These are phyloP conservation scores for Solanum clarkiae DNA, from an alignment of 257 asterid genomes.

Conservation along the genomic window DNA sequence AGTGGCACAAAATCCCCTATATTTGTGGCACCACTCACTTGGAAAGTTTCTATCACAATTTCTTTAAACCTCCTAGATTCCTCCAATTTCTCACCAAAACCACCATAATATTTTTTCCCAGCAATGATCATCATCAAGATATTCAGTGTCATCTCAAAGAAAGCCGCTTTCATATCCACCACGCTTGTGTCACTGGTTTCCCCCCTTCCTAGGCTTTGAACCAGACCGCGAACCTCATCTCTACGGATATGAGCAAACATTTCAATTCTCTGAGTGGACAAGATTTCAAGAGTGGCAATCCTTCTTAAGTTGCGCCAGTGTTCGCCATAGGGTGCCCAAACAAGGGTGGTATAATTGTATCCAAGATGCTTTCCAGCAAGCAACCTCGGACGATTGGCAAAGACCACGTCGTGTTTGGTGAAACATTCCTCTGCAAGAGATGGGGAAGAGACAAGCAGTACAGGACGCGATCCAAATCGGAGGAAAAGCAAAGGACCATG, in stretches of 20 bases:
- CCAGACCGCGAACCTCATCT: constrained; percentile 6
- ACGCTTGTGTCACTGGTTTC: not conserved
- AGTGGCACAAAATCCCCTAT: constrained; percentile 23
- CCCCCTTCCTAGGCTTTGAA: not conserved
- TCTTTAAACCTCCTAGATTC: constrained; percentile 15
- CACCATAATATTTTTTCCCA: constrained; percentile 24
- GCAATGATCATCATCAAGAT: constrained; percentile 35
- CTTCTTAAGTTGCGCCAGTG: constrained; percentile 33
- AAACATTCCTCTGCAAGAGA: constrained; percentile 51
- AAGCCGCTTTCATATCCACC: constrained; percentile 18
- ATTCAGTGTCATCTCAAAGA: constrained; percentile 24
- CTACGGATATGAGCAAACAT: not conserved
- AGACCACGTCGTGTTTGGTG: constrained; percentile 38
- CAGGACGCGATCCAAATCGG: constrained; percentile 44
- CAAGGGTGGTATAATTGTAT: constrained; percentile 45
- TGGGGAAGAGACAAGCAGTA: constrained; percentile 51
- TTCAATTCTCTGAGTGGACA: constrained; percentile 19
- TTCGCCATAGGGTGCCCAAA: constrained; percentile 38
- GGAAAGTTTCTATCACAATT: constrained; percentile 10
- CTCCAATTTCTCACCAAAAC: constrained; percentile 5
- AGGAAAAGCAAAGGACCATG: constrained; percentile 56
- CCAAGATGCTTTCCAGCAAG: constrained; percentile 63
- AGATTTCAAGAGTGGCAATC: constrained; percentile 18
- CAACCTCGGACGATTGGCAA: constrained; percentile 61
- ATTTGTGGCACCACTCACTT: constrained; percentile 8